Base-by-base conservation (phyloP, 768 basidiomycete species). In the Psilocybe subaeruginosa region DNA sequence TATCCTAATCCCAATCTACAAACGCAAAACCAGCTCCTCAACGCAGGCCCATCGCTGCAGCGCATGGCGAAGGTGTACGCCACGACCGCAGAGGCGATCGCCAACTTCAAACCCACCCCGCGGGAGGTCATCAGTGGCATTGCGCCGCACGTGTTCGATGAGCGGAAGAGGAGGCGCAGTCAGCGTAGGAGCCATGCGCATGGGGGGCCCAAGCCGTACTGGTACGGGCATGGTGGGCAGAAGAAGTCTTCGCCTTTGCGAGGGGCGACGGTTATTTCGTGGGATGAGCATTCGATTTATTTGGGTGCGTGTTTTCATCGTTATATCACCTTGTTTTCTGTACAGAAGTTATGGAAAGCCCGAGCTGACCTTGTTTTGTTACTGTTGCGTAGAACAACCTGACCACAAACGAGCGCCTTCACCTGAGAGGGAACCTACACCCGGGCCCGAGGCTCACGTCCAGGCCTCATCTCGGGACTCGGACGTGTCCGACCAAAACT, bases 121-220 rank as follows among this genome's bases (percentile, higher is more conserved):
- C 75, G 75, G 50, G 76, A 81, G 56, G 72, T 81, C 33, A 77
- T 82, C 59, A 76, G 71, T 41, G 79, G 77, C 8, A 79, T 81
- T 54, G 80, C 80, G 35, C 80, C 80, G 23, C 80, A 81, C 62
- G 75, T 81, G 31, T 77, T 80, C 56, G 80, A 80, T 54, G 80
- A 82, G 49, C 72, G 70, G 51, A 64, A 70, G 39, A 64, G 73
- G 45, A 66, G 70, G 58, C 68, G 73, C 43, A 69, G 73, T 35
- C 71, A 60, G 37, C 45, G 46, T 19, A 19, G 54, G 57, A 67
- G 49, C 14, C 68, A 64, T 69, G 49, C 55, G 60, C 56, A 65
- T 67, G 41, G 8, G n/a, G 14, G 14, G 14, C 41, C 68, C 41
- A 64, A 65, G 62, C 53, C 61, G 58, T 63, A 68, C 57, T 66